Percentiles rank a stretch among this genome's conserved stretches.
Evolutionary conservation across 2,329 filamentous ascomycete genomes (phyloP).

Genomic region (Fusarium sp.): DNA sequence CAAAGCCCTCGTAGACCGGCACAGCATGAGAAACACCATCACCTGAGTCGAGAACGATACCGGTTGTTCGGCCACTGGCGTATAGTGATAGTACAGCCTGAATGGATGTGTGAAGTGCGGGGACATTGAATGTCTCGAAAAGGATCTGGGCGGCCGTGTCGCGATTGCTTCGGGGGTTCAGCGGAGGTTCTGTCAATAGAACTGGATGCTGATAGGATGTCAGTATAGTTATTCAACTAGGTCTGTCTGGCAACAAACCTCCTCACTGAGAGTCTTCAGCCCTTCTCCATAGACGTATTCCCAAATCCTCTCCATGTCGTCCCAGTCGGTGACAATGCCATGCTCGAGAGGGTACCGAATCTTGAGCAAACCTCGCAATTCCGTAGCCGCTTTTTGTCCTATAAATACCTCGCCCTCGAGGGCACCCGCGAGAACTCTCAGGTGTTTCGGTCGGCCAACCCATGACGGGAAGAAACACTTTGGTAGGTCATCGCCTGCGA

Average conservation of each 20-base stretch:
- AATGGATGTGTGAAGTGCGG: conserved; percentile 95
- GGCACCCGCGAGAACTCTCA: conserved; percentile 94
- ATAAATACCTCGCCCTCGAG: conserved; percentile 98
- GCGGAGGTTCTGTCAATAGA: conserved; percentile 92
- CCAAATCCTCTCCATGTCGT: conserved; percentile 99
- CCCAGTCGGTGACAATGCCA: conserved; percentile 99
- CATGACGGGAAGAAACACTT: conserved; percentile 99
- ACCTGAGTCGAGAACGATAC: conserved; percentile 93
- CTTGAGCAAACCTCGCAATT: conserved; percentile 92
- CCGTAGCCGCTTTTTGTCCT: conserved; percentile 86
- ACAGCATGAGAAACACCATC: conserved; percentile 98
- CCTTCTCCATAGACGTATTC: conserved; percentile 97
- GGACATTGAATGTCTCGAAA: conserved; percentile 99
- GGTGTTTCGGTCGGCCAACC: conserved; percentile 95
- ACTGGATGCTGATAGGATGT: conserved; percentile 79
- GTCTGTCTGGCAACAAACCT: conserved; percentile 66
- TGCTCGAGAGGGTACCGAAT: conserved; percentile 97
- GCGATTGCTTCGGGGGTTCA: conserved; percentile 95
- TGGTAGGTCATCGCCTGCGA: conserved; percentile 94
- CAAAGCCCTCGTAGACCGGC: conserved; percentile 97
- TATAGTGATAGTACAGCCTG: conserved; percentile 97
- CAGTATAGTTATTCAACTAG: conserved; percentile 29
- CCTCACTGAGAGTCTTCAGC: conserved; percentile 95
- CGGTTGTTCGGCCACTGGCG: conserved; percentile 94
- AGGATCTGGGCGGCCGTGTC: conserved; percentile 97